Percentiles rank a stretch among this genome's conserved stretches.
These are phyloP conservation scores for Oldenlandia corymbosa DNA, from an alignment of 257 asterid species.

Conservation along the genomic window DNA sequence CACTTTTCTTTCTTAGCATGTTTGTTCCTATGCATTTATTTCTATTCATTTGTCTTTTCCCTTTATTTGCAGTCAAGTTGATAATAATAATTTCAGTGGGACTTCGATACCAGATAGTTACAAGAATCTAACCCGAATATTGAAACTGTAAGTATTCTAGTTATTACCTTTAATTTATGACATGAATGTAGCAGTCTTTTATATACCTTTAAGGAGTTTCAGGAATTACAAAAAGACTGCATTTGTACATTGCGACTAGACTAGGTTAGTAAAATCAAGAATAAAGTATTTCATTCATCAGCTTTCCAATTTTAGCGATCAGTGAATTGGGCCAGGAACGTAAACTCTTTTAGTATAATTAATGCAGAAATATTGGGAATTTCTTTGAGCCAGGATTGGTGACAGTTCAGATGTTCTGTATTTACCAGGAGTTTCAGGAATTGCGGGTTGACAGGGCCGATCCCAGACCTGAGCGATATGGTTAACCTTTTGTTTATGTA, in stretches of 20 bases:
- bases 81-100: conserved; percentile 72
- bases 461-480: conserved; percentile 75
- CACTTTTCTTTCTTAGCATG: background rate
- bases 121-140: conserved; percentile 57
- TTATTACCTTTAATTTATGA: conserved; percentile 11
- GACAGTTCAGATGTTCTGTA: conserved; percentile 15
- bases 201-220: too few species aligned
- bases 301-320: background rate
- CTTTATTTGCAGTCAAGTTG: conserved; percentile 66
- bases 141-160: conserved; percentile 65
- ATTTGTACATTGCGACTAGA: background rate
- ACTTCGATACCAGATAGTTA: conserved; percentile 62
- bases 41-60: background rate
- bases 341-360: background rate
- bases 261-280: too few species aligned
- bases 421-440: conserved; percentile 94
- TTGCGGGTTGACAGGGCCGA: conserved; percentile 81
- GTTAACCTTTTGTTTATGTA: conserved; percentile 64
- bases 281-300: background rate
- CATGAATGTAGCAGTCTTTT: background rate
- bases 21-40: background rate
- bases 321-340: too few species aligned
- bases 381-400: conserved; percentile 5
- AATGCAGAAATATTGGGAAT: background rate
- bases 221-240: background rate